phyloP scores from a whole-genome alignment of 805 yeast species.

The Kazachstania taianensis region DNA sequence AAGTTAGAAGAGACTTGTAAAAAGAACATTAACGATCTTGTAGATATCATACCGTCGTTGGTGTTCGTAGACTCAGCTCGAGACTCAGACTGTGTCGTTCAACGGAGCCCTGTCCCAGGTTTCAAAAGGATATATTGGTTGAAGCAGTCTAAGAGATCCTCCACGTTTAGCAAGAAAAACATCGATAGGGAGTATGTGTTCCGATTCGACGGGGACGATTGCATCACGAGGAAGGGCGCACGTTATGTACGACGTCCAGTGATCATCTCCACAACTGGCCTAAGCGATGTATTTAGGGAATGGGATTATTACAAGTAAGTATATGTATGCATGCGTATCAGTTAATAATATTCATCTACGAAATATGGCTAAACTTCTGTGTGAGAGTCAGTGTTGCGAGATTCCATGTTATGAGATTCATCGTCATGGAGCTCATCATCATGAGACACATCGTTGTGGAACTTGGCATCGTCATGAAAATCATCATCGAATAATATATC shows the following conservation, averaged over 20 bases:
- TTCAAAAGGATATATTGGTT: slow-evolving; percentile 30
- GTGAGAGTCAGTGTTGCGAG: no score
- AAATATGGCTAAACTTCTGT: no score
- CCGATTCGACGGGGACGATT: slow-evolving; percentile 10
- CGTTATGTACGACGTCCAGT: slow-evolving; percentile 23
- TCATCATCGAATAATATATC: no score
- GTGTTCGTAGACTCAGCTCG: slow-evolving; percentile 13
- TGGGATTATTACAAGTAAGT: slow-evolving; percentile 18
- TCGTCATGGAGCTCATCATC: no score
- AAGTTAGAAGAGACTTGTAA: slow-evolving; percentile 10
- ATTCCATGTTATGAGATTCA: no score
- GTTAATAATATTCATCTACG: background rate
- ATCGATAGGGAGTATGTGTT: slow-evolving; percentile 18
- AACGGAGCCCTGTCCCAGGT: slow-evolving; percentile 20
- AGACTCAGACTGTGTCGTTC: slow-evolving; percentile 21
- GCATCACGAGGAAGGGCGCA: slow-evolving; percentile 20
- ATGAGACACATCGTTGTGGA: no score
- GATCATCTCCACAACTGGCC: slow-evolving; percentile 13
- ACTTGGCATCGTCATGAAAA: no score
- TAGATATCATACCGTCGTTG: slow-evolving; percentile 16
- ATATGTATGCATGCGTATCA: no score
- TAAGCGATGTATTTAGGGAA: slow-evolving; percentile 22
- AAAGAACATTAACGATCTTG: slow-evolving; percentile 11
- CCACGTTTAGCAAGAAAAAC: slow-evolving; percentile 18
- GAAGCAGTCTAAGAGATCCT: slow-evolving; percentile 19